phyloP scores from a whole-genome alignment of 179 eudicot species.

The Gypsophila paniculata region DNA sequence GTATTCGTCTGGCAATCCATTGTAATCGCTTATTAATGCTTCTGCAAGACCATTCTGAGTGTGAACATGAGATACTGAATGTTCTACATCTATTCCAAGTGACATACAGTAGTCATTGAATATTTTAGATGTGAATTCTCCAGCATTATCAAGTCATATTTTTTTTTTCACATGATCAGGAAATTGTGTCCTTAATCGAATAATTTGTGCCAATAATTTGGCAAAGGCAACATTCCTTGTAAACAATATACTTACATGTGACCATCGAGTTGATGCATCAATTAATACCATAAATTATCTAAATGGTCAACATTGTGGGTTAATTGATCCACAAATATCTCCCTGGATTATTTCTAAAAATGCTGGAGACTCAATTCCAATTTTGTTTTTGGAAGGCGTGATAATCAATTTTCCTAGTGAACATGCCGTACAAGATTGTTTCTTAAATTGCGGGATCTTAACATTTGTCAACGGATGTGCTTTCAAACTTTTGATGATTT shows the following conservation, averaged over 20 bases:
- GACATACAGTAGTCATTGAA: too few relatives aligned
- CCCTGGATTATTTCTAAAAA: slow-evolving; percentile 8
- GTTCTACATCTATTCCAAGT: too few relatives aligned
- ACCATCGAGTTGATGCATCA: slow-evolving; percentile 11
- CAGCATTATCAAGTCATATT: too few relatives aligned
- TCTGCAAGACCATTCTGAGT: too few relatives aligned
- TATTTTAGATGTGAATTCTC: too few relatives aligned
- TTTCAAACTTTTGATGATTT: neutral
- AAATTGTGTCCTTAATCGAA: slow-evolving; percentile 14
- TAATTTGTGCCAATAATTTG: slow-evolving; percentile 10
- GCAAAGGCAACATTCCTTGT: slow-evolving; percentile 11
- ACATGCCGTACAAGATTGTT: neutral
- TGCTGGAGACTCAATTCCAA: neutral
- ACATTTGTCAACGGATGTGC: neutral
- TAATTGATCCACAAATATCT: slow-evolving; percentile 8
- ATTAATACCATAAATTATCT: too few relatives aligned
- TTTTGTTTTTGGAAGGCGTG: neutral
- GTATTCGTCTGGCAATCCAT: neutral
- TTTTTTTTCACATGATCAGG: too few relatives aligned
- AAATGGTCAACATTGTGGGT: slow-evolving; percentile 4
- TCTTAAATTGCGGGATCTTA: neutral
- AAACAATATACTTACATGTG: neutral
- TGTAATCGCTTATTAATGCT: too few relatives aligned
- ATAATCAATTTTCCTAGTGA: slow-evolving; percentile 10
- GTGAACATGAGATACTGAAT: too few relatives aligned